Base-by-base conservation (phyloP, 2,329 filamentous ascomycete genomes). In the Colletotrichum sidae region DNA sequence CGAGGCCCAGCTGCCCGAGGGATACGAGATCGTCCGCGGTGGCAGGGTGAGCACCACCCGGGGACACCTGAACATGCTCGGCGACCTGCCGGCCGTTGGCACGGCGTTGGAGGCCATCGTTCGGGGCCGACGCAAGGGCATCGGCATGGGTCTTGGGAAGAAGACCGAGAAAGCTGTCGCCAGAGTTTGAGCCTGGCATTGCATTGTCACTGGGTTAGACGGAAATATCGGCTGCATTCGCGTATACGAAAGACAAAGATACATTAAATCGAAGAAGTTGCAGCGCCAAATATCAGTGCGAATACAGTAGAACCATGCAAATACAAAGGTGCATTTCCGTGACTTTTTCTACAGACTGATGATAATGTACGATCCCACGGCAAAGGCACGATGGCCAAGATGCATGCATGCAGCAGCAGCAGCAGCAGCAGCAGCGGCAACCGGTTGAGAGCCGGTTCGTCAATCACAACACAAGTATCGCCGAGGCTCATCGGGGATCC, bases 51-150 rank as follows among this genome's bases (percentile, higher is more conserved):
- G 88, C 70, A 94, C 90, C 58, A 93, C 97, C 69, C 84, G 93
- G 3, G 94, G 95, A 0, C 95, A 98, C 79, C 90, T 97, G 41
- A 94, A 92, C 1, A 83, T 98, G 72, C 77, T 97, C 38, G 94
- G 94, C 1, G 94, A 97, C 79, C 75, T 97, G 68, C 89, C 92
- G 68, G 93, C 90, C 0, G 90, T 97, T 0, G 94, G 93, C 0
- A 85, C 83, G 71, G 94, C 92, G 68, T 76, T 97, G 39, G 81
- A 83, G 70, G 92, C 91, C 10, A 77, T 97, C 12, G 73, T 89
- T 0, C 83, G 85, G 60, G 94, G 90, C 1, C 83, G 92, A 58
- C 81, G 79, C 65, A 92, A 89, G 75, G 91, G 93, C 0, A 91
- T 97, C 70, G 93, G 94, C 2, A 69, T 90, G 65, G 87, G 90